Evolutionary conservation across 1,284 basidiomycete species (phyloP), one percentile per base, ranked within the genome.

Genomic region (Dichomitus squalens): DNA sequence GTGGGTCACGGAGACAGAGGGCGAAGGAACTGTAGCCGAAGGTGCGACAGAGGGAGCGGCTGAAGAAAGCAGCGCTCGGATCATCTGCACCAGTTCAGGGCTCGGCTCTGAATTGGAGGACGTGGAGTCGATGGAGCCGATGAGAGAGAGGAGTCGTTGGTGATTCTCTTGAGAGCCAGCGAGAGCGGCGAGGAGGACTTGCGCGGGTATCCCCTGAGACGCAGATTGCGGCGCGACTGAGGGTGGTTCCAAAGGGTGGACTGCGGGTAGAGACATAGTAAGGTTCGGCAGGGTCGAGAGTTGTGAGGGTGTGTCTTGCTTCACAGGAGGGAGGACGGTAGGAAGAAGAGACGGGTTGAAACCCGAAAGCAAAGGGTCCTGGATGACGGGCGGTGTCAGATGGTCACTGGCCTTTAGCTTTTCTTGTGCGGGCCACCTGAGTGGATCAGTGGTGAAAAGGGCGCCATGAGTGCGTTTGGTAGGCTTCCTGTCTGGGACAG

Each of bases 61-160:
- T 2, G 61, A 43, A 2, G 62, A 58, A 31, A 71, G 43, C 36
- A 70, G 52, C 18, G 55, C 36, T 1, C 58, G 51, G 7, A 71
- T 51, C 6, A 69, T 61, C n/a, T 71, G 65, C 16, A 68, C 64
- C 1, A 71, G 57, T 4, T 59, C 63, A 2, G 65, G 55, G 34
- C 64, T 66, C 1, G 65, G 62, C 5, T 31, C 11, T 1, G 51
- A 38, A 12, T 55, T 31, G 6, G 25, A 27, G 1, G 61, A 18
- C 2, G 64, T 49, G 2, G 67, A 59, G 57, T 72, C 70, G 31
- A 72, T 70, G 7, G 66, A 58, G 2, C 66, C 60, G 27, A 72
- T 55, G 6, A 64, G 58, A 3, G 58, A 55, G 16, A 72, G 49
- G 4, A 72, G 58, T 23, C 67, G 66, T 16, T 60, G 53, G 5